Conservation (phyloP, 2,329 filamentous ascomycete genomes). For the Eutypa lata region DNA sequence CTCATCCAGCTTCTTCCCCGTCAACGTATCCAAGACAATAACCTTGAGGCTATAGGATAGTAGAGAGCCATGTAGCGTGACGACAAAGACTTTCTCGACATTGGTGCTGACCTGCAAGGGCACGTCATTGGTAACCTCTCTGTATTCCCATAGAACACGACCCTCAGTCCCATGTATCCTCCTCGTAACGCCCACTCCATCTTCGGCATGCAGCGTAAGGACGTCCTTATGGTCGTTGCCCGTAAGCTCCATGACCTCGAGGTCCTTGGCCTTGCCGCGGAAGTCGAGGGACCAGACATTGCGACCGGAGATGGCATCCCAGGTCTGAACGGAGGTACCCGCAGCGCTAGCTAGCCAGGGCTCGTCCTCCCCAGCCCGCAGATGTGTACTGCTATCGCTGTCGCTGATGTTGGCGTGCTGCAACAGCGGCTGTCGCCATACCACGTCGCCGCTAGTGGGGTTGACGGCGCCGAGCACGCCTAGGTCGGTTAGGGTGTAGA, state of each 20-base stretch:
- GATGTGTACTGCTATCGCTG: slow-evolving; percentile 38
- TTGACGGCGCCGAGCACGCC: slow-evolving; percentile 84
- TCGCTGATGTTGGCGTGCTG: slow-evolving; percentile 48
- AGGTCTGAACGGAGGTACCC: slow-evolving; percentile 69
- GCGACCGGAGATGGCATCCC: slow-evolving; percentile 80
- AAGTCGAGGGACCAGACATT: slow-evolving; percentile 71
- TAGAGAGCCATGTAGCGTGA: slow-evolving; percentile 68
- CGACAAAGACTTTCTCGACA: slow-evolving; percentile 68
- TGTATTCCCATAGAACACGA: slow-evolving; percentile 73
- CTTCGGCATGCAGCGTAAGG: slow-evolving; percentile 63
- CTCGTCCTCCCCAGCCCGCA: slow-evolving; percentile 76
- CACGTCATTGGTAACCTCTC: slow-evolving; percentile 63
- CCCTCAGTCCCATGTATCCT: slow-evolving; percentile 73
- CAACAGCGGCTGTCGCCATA: slow-evolving; percentile 86
- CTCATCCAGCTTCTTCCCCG: slow-evolving; percentile 70
- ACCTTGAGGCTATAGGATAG: slow-evolving; percentile 76
- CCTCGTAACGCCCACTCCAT: slow-evolving; percentile 57
- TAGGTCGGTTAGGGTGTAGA: slow-evolving; percentile 88
- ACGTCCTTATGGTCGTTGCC: slow-evolving; percentile 64
- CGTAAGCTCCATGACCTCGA: slow-evolving; percentile 74
- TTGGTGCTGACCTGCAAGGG: slow-evolving; percentile 75
- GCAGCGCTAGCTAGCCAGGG: slow-evolving; percentile 73
- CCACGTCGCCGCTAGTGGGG: slow-evolving; percentile 75
- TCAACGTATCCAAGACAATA: slow-evolving; percentile 67
- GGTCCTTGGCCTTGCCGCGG: slow-evolving; percentile 56